Base-by-base conservation (phyloP, 768 basidiomycete genomes). In the Leccinellum luteum region DNA sequence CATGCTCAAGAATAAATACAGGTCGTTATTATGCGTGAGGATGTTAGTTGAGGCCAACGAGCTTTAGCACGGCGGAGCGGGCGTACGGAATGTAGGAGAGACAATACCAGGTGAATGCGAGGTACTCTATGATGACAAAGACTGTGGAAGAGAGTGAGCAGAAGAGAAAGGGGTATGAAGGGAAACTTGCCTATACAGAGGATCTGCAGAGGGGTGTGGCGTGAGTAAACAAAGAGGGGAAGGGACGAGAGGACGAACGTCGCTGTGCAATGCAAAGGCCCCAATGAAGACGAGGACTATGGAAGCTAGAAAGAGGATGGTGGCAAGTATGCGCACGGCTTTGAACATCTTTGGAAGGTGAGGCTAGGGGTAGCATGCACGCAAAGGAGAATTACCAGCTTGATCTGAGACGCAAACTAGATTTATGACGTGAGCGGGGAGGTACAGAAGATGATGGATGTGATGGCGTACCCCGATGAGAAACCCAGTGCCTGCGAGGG, bases 11-110 rank as follows among this genome's bases (percentile, higher is more conserved):
- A 19, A 43, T 43, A 43, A 43, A 19, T 43, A 43, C 41, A 43
- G 9, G 15, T 34, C 14, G 6, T 31, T 9, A 31, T 31, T 31
- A 31, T 9, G 30, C 30, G 30, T 34, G 34, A 15, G 14, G 45
- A 47, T 23, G 25, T 47, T 19, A 49, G 30, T 31, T 31, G 30
- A 81, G 69, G 3, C 81, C 87, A 56, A 92, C 77, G 31, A 83
- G 69, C 70, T 84, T 91, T 57, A 83, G 76, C 44, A 91, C 83
- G 13, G 86, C 87, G 2, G 84, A 69, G 54, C 94, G 82, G 3
- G 94, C 94, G 65, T 95, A 96, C 3, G 94, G 94, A 64, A 98
- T 92, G 75, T 95, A 97, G 7, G 87, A 89, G 30, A 90, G 74
- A 51, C 82, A 85, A 71, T 90, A 95, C 93, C 94, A 97, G 21